Base-by-base conservation (phyloP, 139 green algal species). In the Astrephomene gubernaculifera region DNA sequence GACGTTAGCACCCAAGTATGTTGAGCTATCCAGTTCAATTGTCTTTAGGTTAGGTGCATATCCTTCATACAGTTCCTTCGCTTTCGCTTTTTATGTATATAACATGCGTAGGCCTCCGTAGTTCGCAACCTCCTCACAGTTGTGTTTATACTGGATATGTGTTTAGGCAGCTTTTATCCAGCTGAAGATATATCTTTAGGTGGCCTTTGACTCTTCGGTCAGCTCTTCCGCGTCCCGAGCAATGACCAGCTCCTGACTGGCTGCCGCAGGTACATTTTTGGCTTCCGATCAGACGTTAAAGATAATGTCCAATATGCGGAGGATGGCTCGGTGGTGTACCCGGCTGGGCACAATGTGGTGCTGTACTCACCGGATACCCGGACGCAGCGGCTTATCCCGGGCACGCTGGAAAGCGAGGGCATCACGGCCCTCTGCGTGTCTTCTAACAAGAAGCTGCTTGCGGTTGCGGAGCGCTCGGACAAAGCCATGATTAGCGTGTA, bases 401-500 rank as follows among this genome's bases (percentile, higher is more conserved):
- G 91, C 67, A 92, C 80, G 21, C 80, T 93, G 6, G 95, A 96
- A 25, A 92, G 88, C 60, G 90, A 96, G 35, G 92, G 90, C 71
- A 97, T 98, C 80, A 95, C 89, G 35, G 94, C 95, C 8, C 82
- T 97, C 17, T 92, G 93, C 8, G 75, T 98, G 4, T 95, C 91
- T 14, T 72, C 90, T 44, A 95, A 94, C 71, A 89, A 86, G 67
- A 96, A 94, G 81, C 91, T 94, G 33, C 81, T 98, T 53, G 95
- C 95, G 14, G 92, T 98, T 27, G 95, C 95, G 3, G 96, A 99
- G 87, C 81, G 86, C 2, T 90, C 91, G 0, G 95, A 97, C 35
- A 95, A 94, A 68, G 94, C 85, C 10, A 92, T 92, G 33, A 94
- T 99, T 27, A 96, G 92, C 27, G 87, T 98, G 0, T 98, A 95